These are phyloP conservation scores for Bryoerythrophyllum caledonicum DNA, from an alignment of 225 moss, liverwort and hornwort species.

Conservation along the genomic window DNA sequence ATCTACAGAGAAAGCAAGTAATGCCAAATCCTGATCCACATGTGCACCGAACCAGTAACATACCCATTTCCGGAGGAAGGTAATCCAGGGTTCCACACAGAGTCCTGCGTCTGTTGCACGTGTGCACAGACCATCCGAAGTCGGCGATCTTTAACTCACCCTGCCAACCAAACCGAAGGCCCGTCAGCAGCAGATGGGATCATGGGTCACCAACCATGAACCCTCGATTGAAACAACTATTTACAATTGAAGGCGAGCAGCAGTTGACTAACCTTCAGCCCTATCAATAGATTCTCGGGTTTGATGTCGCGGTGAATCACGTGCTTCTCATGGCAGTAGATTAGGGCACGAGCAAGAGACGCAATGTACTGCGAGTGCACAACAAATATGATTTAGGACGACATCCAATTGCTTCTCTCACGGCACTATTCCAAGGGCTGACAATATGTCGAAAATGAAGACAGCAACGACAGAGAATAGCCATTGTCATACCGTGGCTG, in stretches of 20 bases:
- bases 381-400: neutral
- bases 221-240: too few species aligned
- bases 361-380: constrained; percentile 71
- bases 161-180: constrained; percentile 19
- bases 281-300: constrained; percentile 87
- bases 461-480: neutral
- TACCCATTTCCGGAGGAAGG: constrained; percentile 98
- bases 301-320: constrained; percentile 97
- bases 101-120: constrained; percentile 81
- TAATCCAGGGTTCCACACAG: constrained; percentile 95
- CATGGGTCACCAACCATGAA: neutral
- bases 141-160: constrained; percentile 97
- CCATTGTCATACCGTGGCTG: constrained; percentile 62
- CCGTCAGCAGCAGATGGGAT: neutral
- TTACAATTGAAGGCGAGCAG: too few species aligned
- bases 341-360: constrained; percentile 67
- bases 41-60: too few species aligned
- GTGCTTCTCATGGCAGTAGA: constrained; percentile 89
- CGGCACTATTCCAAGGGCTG: too few species aligned
- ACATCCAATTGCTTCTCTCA: neutral
- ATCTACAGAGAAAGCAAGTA: neutral
- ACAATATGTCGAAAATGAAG: too few species aligned
- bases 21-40: neutral
- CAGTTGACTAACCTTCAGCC: constrained; percentile 53
- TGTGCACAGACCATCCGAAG: constrained; percentile 97